Conservation (phyloP, 2,329 filamentous ascomycete species). For the Colletotrichum orbiculare region DNA sequence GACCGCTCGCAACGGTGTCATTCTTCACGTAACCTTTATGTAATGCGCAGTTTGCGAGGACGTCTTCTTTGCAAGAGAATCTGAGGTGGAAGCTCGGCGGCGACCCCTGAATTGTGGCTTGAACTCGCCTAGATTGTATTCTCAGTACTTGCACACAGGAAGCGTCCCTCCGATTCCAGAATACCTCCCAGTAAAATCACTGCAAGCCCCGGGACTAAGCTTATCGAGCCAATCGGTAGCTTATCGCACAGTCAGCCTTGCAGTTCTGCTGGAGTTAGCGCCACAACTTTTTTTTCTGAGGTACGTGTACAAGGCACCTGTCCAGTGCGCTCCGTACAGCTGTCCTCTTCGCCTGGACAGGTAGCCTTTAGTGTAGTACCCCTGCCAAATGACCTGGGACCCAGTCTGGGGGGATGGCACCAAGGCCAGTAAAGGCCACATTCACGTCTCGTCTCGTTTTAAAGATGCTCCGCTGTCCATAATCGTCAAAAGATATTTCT, state of each 20-base stretch:
- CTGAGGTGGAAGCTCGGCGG: conserved; percentile 20
- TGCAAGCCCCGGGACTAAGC: conserved; percentile 19
- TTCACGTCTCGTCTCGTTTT: conserved; percentile 22
- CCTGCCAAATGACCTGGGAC: conserved; percentile 12
- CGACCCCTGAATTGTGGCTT: conserved; percentile 29
- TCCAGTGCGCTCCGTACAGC: conserved; percentile 14
- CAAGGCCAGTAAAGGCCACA: conserved; percentile 34
- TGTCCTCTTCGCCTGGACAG: conserved; percentile 36
- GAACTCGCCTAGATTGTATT: background rate
- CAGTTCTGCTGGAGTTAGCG: conserved; percentile 3
- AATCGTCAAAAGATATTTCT: conserved; percentile 16
- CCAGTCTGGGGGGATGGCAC: conserved; percentile 30
- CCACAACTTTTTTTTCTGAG: conserved; percentile 28
- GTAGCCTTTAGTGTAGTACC: conserved; percentile 22
- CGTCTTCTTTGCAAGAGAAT: conserved; percentile 8
- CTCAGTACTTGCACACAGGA: too few species aligned
- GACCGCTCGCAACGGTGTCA: conserved; percentile 20
- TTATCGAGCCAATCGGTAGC: conserved; percentile 33
- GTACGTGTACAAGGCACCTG: too few species aligned
- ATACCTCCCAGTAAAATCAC: conserved; percentile 7
- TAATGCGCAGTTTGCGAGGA: conserved; percentile 11
- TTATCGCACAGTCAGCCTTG: conserved; percentile 32
- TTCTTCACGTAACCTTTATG: conserved; percentile 31
- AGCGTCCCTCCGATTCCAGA: background rate
- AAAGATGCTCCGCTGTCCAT: conserved; percentile 23